phyloP scores from a whole-genome alignment of 345 rosid genomes.

The Limnanthes douglasii region DNA sequence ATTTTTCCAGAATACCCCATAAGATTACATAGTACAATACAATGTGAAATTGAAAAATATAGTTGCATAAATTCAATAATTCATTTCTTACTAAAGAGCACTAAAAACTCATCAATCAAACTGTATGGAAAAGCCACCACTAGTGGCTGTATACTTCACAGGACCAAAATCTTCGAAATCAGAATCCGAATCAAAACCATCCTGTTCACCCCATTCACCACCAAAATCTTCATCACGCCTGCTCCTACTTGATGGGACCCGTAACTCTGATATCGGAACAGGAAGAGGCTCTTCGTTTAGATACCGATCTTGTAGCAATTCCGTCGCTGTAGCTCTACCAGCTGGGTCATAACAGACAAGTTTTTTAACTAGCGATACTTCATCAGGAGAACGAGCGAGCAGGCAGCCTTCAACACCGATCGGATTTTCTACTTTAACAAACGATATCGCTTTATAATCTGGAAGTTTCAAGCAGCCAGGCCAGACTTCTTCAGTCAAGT shows the following conservation, averaged over 20 bases:
- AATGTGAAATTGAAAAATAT: too few species aligned
- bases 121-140: slow-evolving; percentile 47
- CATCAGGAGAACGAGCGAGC: slow-evolving; percentile 31
- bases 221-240: slow-evolving; percentile 48
- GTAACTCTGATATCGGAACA: slow-evolving; percentile 43
- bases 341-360: slow-evolving; percentile 76
- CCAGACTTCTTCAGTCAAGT: slow-evolving; percentile 69
- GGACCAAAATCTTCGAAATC: slow-evolving; percentile 51
- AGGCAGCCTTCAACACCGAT: slow-evolving; percentile 48
- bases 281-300: slow-evolving; percentile 70
- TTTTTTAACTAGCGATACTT: slow-evolving; percentile 44
- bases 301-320: slow-evolving; percentile 58
- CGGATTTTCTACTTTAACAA: slow-evolving; percentile 59
- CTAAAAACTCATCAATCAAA: too few species aligned
- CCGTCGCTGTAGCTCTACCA: slow-evolving; percentile 56
- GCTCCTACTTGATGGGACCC: slow-evolving; percentile 38
- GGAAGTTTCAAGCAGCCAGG: slow-evolving; percentile 63
- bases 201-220: slow-evolving; percentile 23
- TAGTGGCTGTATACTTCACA: slow-evolving; percentile 27
- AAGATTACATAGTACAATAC: too few species aligned
- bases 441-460: slow-evolving; percentile 61
- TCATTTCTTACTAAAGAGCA: too few species aligned
- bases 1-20: too few species aligned
- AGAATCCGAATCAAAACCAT: slow-evolving; percentile 39
- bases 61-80: too few species aligned